phyloP scores from a whole-genome alignment of 140 eudicot species.

The Senecio squalidus region DNA sequence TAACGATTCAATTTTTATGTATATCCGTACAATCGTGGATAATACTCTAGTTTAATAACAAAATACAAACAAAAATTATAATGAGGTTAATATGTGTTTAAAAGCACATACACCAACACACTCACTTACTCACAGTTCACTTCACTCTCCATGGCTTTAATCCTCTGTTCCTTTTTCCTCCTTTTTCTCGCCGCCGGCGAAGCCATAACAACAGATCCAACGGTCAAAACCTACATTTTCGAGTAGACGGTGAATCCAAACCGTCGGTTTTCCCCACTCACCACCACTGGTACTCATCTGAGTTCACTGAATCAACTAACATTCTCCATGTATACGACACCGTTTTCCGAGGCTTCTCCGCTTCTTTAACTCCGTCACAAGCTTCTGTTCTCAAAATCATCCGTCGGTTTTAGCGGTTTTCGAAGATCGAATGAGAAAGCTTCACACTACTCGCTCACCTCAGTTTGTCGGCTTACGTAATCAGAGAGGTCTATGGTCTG shows the following conservation, averaged over 20 bases:
- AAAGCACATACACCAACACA: conserved; percentile 21
- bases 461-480: conserved; percentile 74
- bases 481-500: conserved; percentile 86
- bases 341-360: conserved; percentile 83
- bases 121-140: conserved; percentile 4
- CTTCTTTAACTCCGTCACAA: conserved; percentile 34
- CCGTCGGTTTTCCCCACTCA: conserved; percentile 92
- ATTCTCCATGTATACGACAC: conserved; percentile 68
- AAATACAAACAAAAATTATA: neutral
- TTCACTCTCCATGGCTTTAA: conserved; percentile 32
- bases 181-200: conserved; percentile 13
- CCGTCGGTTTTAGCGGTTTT: conserved; percentile 55
- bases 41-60: too few relatives aligned
- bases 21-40: too few relatives aligned
- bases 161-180: conserved; percentile 14
- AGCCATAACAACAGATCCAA: conserved; percentile 26
- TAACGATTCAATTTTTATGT: too few relatives aligned
- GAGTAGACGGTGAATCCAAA: conserved; percentile 52
- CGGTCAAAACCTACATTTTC: conserved; percentile 71
- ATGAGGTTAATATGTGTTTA: conserved; percentile 31
- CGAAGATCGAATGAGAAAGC: conserved; percentile 59
- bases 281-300: conserved; percentile 86
- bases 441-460: conserved; percentile 87
- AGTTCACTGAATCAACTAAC: conserved; percentile 44
- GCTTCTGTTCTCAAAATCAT: neutral